A percentile compares a stretch with the other conserved stretches of the same genome.
These are phyloP conservation scores for Cyathus striatus DNA, from an alignment of 768 basidiomycete genomes.

Conservation along the genomic window DNA sequence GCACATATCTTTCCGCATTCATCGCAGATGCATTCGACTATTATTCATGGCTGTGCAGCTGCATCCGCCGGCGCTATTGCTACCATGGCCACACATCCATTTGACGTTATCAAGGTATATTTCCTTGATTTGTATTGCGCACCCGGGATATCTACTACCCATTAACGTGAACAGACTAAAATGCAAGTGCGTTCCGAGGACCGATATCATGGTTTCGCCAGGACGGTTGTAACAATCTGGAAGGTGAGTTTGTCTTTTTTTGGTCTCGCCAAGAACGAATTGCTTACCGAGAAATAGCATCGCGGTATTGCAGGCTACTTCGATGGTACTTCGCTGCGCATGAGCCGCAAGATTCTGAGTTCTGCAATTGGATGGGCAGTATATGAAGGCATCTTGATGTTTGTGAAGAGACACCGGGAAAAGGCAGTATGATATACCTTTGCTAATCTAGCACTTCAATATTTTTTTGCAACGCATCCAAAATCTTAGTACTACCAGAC, in stretches of 20 bases:
- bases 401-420: conserved; percentile 44
- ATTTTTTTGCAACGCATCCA: too few relatives aligned
- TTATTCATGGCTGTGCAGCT: conserved; percentile 61
- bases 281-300: too few relatives aligned
- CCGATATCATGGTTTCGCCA: conserved; percentile 65
- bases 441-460: too few relatives aligned
- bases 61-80: conserved; percentile 82
- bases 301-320: conserved; percentile 79
- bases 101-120: conserved; percentile 91
- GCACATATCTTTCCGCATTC: conserved; percentile 37
- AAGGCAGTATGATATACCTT: too few relatives aligned
- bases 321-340: conserved; percentile 77
- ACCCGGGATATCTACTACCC: too few relatives aligned
- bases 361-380: conserved; percentile 92
- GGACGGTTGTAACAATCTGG: conserved; percentile 65
- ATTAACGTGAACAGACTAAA: conserved; percentile 55
- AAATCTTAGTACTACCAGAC: too few relatives aligned
- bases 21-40: conserved; percentile 39
- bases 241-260: conserved; percentile 48
- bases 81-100: conserved; percentile 84
- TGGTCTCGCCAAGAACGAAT: too few relatives aligned
- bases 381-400: conserved; percentile 73
- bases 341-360: conserved; percentile 82
- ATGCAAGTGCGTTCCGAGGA: conserved; percentile 85
- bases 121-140: too few relatives aligned